phyloP scores from a whole-genome alignment of 108 stramenopile species.

The Pinguiococcus pyrenoidosus region DNA sequence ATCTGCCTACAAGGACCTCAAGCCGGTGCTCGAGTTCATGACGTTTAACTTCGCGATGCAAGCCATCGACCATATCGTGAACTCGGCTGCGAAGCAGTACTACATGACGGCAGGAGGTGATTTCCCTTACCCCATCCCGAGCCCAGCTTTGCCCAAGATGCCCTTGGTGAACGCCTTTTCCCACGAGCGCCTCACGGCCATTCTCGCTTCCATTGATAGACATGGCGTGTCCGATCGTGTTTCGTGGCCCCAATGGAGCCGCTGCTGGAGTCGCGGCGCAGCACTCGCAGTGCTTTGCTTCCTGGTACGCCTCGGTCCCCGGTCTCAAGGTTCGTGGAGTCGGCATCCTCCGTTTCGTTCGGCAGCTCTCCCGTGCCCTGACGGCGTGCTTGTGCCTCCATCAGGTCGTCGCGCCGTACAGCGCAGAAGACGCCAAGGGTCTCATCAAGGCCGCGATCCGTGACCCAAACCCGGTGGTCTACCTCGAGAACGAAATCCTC shows the following conservation, averaged over 20 bases:
- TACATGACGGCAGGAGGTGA: slow-evolving; percentile 97
- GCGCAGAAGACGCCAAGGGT: slow-evolving; percentile 90
- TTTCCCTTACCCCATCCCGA: slow-evolving; percentile 60
- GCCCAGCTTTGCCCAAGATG: neutral
- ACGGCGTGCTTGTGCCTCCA: neutral
- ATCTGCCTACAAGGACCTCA: slow-evolving; percentile 77
- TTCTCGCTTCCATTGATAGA: no score
- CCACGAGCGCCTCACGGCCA: no score
- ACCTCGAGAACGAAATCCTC: slow-evolving; percentile 96
- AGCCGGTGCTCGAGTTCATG: slow-evolving; percentile 98
- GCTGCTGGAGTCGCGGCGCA: slow-evolving; percentile 94
- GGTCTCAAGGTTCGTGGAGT: slow-evolving; percentile 64
- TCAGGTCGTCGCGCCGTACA: slow-evolving; percentile 71
- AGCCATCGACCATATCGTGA: slow-evolving; percentile 97
- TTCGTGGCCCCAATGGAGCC: slow-evolving; percentile 96
- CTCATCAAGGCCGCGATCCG: slow-evolving; percentile 97
- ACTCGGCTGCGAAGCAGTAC: slow-evolving; percentile 93
- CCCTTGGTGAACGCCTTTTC: neutral
- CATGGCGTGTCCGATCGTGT: slow-evolving; percentile 98
- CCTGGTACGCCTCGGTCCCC: slow-evolving; percentile 79
- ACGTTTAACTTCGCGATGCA: slow-evolving; percentile 99
- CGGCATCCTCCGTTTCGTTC: neutral
- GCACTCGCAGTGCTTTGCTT: slow-evolving; percentile 98
- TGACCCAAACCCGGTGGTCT: slow-evolving; percentile 92
- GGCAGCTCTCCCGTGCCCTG: neutral